These are phyloP conservation scores for Lentinula boryana DNA, from an alignment of 768 basidiomycete species.

Conservation along the genomic window DNA sequence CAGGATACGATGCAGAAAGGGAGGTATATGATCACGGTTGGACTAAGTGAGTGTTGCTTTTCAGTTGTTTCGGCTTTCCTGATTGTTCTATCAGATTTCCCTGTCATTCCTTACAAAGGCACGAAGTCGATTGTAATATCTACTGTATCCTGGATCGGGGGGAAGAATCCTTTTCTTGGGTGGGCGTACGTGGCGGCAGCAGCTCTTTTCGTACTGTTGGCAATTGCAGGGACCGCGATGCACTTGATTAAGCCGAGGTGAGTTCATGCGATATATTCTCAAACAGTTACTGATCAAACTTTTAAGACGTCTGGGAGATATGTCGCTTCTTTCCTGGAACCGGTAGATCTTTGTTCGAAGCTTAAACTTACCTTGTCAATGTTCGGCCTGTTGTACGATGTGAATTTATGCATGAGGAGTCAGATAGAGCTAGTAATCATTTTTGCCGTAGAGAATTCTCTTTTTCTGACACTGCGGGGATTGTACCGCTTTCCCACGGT, in stretches of 20 bases:
- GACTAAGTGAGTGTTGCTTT: constrained; percentile 62
- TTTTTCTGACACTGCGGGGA: not conserved
- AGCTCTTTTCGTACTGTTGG: constrained; percentile 81
- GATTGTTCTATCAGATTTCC: constrained; percentile 64
- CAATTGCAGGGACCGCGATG: constrained; percentile 81
- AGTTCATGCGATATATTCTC: not conserved
- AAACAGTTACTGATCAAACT: constrained; percentile 8
- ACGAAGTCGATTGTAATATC: constrained; percentile 97
- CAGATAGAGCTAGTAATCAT: not conserved
- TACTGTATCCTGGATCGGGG: constrained; percentile 98
- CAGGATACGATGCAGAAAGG: constrained; percentile 64
- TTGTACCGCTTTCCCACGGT: too few species aligned
- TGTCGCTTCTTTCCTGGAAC: constrained; percentile 85
- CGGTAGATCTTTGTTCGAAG: constrained; percentile 24
- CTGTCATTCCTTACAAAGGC: constrained; percentile 84
- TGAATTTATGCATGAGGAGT: not conserved
- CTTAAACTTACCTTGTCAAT: not conserved
- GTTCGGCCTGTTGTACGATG: not conserved
- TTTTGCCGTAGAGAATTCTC: not conserved
- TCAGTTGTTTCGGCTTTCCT: constrained; percentile 5
- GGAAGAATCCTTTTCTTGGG: constrained; percentile 96
- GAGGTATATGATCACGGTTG: constrained; percentile 67
- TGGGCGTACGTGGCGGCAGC: constrained; percentile 96
- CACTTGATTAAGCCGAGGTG: constrained; percentile 92
- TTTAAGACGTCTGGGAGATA: constrained; percentile 74